Evolutionary conservation across 345 rosid species (phyloP).

Genomic region (Lumnitzera littorea): DNA sequence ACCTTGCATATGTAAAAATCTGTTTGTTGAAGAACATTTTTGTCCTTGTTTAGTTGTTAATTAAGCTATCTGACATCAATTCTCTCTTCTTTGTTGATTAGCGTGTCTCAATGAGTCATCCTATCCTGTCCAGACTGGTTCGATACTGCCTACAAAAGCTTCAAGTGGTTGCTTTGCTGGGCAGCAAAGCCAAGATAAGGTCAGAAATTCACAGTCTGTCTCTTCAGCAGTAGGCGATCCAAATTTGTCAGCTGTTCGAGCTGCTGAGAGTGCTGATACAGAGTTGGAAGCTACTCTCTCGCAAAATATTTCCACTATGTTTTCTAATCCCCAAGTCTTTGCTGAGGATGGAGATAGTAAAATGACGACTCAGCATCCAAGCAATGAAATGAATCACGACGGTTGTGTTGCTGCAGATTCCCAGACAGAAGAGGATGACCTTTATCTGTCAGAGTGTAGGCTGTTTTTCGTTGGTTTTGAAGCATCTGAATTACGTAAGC

Average conservation of each 20-base stretch:
- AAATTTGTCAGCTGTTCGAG: conserved; percentile 26
- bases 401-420: conserved; percentile 67
- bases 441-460: conserved; percentile 85
- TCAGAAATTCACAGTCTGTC: conserved; percentile 26
- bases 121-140: conserved; percentile 61
- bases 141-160: conserved; percentile 34
- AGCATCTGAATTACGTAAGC: conserved; percentile 71
- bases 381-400: conserved; percentile 36
- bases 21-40: too few species aligned
- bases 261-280: conserved; percentile 41
- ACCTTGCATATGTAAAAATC: background rate
- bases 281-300: conserved; percentile 73
- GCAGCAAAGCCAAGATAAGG: conserved; percentile 48
- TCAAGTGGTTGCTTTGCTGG: conserved; percentile 20
- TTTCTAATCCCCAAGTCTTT: conserved; percentile 34
- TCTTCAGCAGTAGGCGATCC: conserved; percentile 38
- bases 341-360: conserved; percentile 31
- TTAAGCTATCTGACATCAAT: conserved; percentile 17
- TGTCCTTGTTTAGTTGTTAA: too few species aligned
- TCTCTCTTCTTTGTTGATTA: conserved; percentile 39
- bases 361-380: conserved; percentile 27
- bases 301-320: conserved; percentile 49
- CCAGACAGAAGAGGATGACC: conserved; percentile 69
- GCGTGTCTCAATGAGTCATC: conserved; percentile 86
- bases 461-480: conserved; percentile 78